Percentiles rank a stretch among this genome's conserved stretches.
These are phyloP conservation scores for Rhodotorula sp. DNA, from an alignment of 1,284 basidiomycete genomes.

Conservation along the genomic window DNA sequence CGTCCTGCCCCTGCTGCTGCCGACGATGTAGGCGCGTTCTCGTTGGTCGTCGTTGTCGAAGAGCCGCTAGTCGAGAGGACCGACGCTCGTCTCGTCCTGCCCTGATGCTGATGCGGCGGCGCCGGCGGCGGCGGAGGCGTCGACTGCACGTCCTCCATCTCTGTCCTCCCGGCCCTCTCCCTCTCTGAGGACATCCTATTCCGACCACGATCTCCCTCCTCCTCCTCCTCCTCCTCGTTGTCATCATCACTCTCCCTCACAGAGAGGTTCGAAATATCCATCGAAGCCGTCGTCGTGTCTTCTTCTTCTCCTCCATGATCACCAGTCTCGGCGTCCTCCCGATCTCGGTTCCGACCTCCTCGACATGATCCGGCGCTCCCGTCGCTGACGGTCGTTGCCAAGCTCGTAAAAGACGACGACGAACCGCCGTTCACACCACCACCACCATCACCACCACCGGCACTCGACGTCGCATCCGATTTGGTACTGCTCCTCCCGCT, in stretches of 20 bases:
- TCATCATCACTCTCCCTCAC: conserved; percentile 8
- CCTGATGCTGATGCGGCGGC: background rate
- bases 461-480: background rate
- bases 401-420: background rate
- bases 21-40: too few relatives aligned
- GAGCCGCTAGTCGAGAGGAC: conserved; percentile 7
- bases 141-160: background rate
- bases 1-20: too few relatives aligned
- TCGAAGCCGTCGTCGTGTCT: background rate
- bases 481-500: background rate
- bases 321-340: too few relatives aligned
- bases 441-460: background rate
- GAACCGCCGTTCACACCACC: too few relatives aligned
- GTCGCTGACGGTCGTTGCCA: conserved; percentile 20
- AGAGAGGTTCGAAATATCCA: conserved; percentile 10
- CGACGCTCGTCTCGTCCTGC: conserved; percentile 10
- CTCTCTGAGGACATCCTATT: too few relatives aligned
- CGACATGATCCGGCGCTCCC: background rate
- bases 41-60: background rate
- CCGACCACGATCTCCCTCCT: background rate
- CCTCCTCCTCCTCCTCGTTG: background rate
- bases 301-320: background rate
- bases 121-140: too few relatives aligned
- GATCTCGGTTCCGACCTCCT: background rate
- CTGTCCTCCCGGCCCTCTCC: too few relatives aligned